Base-by-base conservation (phyloP, 2,329 filamentous ascomycete genomes). In the Arthrobotrys entomopaga region DNA sequence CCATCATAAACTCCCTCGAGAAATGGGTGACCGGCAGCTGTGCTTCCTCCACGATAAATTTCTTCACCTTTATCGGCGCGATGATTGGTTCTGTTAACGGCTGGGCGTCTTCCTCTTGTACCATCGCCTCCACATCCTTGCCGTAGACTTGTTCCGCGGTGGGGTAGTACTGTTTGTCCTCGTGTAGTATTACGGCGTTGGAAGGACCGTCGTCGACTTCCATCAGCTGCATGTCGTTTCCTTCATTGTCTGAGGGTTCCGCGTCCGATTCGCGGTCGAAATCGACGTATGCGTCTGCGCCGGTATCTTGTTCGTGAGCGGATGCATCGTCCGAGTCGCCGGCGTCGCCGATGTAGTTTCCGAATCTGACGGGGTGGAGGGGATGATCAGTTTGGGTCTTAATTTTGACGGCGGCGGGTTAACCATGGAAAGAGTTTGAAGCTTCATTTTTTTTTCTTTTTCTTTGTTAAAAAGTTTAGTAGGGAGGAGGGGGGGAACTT, bases 141-240 rank as follows among this genome's bases (percentile, higher is more conserved):
- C 95, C 95, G 81, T 98, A 99, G 48, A 97, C 89, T 82, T 99
- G 95, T 80, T 94, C 90, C 66, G 95, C 95, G n/a, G 93, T 97
- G 29, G 95, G 95, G 81, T 99, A 99, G 82, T 99, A 99, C 81
- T 98, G 95, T 82, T 99, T 99, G 84, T 99, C 95, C 85, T 99
- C 95, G 83, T 99, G 95, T 52, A 99, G 87, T 69, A 99, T 87
- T n/a, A 99, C 93, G 59, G 95, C 94, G 82, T 98, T 99, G 3
- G 93, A 97, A 2, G 94, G 91, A 13, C 91, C 93, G 56, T 93
- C 90, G 81, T 92, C 88, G 49, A 98, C 84, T 79, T 98, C 92
- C 94, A 99, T 98, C 79, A 95, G 84, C 83, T 97, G 91, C 81
- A 96, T 90, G 52, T 90, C 90, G 42, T 89, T 86, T 54, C 87